phyloP scores from a whole-genome alignment of 352 stramenopile species.

The Blastocystis sp. region DNA sequence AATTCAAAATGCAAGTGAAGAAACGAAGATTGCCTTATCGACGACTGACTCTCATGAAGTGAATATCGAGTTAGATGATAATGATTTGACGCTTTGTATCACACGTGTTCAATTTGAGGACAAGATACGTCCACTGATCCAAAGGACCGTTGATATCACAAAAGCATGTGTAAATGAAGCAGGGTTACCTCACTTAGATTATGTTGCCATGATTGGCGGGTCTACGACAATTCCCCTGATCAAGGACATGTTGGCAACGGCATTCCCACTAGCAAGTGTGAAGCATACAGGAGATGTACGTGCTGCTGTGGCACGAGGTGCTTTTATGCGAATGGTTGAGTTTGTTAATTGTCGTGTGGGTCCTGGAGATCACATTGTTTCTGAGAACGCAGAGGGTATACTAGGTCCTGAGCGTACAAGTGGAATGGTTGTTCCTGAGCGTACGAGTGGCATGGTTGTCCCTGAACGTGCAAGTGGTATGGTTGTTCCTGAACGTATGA shows the following conservation, averaged over 20 bases:
- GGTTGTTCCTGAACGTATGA: not conserved
- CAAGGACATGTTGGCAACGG: not conserved
- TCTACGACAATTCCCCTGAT: not conserved
- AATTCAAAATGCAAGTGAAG: not conserved
- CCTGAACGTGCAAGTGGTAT: not conserved
- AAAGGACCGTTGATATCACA: not conserved
- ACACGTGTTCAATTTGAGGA: not conserved
- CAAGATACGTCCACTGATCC: not conserved
- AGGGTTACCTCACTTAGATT: not conserved
- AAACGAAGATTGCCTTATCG: not conserved
- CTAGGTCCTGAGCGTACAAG: not conserved
- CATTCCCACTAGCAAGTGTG: not conserved
- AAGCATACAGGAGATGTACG: not conserved
- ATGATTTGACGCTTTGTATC: not conserved
- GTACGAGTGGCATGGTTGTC: not conserved
- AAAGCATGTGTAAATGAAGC: not conserved
- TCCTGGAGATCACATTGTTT: not conserved
- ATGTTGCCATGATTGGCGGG: slow-evolving; percentile 8
- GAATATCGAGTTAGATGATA: not conserved
- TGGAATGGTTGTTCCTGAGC: not conserved
- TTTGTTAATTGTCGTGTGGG: not conserved
- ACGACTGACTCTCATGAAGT: not conserved
- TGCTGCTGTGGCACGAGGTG: not conserved
- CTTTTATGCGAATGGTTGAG: not conserved
- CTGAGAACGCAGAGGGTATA: not conserved